Percentiles rank a stretch among this genome's conserved stretches.
Conservation (phyloP, 164 flowering plant species). For the Pachysandra terminalis region DNA sequence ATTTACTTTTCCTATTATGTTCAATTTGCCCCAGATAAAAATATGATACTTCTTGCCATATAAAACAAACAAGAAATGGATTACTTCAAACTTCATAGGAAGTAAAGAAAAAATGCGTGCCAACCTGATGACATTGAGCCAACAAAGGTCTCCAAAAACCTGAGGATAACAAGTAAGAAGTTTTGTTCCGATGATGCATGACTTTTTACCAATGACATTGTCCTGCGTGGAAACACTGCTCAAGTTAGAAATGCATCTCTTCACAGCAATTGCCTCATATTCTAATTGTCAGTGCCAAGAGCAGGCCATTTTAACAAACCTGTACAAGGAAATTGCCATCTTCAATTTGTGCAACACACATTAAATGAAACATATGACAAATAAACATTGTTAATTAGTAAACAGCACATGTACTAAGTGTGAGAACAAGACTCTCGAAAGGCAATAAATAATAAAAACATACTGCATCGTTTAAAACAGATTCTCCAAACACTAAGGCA, state of each 20-base stretch:
- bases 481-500: constrained; percentile 99
- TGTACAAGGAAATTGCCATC: constrained; percentile 99
- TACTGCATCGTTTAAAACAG: constrained; percentile 99
- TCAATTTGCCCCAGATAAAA: too few relatives aligned
- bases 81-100: too few relatives aligned
- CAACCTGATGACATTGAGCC: constrained; percentile 96
- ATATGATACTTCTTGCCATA: too few relatives aligned
- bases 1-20: too few relatives aligned
- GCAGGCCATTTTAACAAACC: constrained; percentile 38
- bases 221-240: constrained; percentile 41
- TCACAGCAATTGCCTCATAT: constrained; percentile 2
- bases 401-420: background rate
- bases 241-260: background rate
- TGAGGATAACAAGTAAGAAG: constrained; percentile 62
- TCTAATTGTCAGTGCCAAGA: background rate
- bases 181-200: constrained; percentile 64
- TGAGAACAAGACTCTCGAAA: background rate
- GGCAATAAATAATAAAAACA: constrained; percentile 27
- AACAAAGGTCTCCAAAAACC: constrained; percentile 97
- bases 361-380: constrained; percentile 8
- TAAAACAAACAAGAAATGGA: too few relatives aligned
- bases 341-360: constrained; percentile 29
- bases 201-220: constrained; percentile 83
- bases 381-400: constrained; percentile 9
- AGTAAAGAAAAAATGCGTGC: background rate